A percentile compares a stretch with the other conserved stretches of the same genome.
These are phyloP conservation scores for Talaromyces atroroseus DNA, from an alignment of 2,329 filamentous ascomycete genomes.

Conservation along the genomic window DNA sequence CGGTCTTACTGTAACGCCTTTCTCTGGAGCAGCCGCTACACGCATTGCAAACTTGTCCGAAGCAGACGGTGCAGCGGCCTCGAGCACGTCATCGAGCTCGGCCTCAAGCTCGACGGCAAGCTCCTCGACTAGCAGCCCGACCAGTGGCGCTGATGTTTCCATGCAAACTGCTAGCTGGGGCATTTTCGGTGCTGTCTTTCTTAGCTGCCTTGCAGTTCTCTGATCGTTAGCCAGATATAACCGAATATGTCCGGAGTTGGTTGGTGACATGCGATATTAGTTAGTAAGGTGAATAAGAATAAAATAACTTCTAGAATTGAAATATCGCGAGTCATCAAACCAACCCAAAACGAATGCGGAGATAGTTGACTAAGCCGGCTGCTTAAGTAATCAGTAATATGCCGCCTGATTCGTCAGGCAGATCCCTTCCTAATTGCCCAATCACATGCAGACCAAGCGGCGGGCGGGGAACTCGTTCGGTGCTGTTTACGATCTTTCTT, in stretches of 20 bases:
- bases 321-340: too few species aligned
- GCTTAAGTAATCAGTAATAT: too few species aligned
- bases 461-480: background rate
- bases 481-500: background rate
- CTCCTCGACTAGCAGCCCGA: background rate
- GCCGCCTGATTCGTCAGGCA: background rate
- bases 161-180: slow-evolving; percentile 35
- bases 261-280: background rate
- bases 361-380: background rate
- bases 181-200: slow-evolving; percentile 29
- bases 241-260: too few species aligned
- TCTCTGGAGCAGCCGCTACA: slow-evolving; percentile 31
- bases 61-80: slow-evolving; percentile 27
- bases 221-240: slow-evolving; percentile 13
- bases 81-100: slow-evolving; percentile 12
- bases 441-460: background rate
- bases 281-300: too few species aligned
- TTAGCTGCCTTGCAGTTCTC: slow-evolving; percentile 29
- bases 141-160: slow-evolving; percentile 20
- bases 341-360: background rate
- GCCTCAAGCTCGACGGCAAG: slow-evolving; percentile 12
- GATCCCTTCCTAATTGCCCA: background rate
- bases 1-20: slow-evolving; percentile 46
- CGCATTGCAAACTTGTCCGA: slow-evolving; percentile 44
- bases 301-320: too few species aligned